Conservation (phyloP, 2,329 filamentous ascomycete genomes). For the Sarocladium kiliense region DNA sequence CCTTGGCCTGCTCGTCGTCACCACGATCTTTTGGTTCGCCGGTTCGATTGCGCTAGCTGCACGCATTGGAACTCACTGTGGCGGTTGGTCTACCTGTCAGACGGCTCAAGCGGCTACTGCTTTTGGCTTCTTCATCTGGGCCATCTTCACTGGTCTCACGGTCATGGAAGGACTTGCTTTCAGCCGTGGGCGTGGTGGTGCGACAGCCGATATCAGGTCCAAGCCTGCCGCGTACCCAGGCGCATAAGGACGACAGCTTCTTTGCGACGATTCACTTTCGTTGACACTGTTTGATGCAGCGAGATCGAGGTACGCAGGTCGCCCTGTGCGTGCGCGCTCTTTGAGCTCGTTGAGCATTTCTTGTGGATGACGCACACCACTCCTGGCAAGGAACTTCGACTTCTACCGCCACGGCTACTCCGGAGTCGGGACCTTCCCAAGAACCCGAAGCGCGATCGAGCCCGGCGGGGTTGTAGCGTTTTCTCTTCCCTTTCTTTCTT, state of each 20-base stretch:
- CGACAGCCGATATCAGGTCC: slow-evolving; percentile 13
- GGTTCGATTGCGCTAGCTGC: slow-evolving; percentile 75
- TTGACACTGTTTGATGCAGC: not conserved
- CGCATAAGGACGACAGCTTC: not conserved
- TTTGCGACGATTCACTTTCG: not conserved
- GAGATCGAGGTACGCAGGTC: not conserved
- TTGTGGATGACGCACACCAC: not conserved
- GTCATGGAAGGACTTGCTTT: slow-evolving; percentile 41
- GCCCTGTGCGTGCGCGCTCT: not conserved
- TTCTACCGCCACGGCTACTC: too few species aligned
- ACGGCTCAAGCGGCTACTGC: slow-evolving; percentile 58
- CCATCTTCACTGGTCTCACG: slow-evolving; percentile 41
- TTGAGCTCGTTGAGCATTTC: too few species aligned
- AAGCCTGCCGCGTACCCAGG: slow-evolving; percentile 10
- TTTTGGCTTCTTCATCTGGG: slow-evolving; percentile 62
- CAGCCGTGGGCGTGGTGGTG: slow-evolving; percentile 31
- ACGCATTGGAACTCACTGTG: slow-evolving; percentile 47
- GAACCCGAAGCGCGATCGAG: too few species aligned
- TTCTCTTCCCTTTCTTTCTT: not conserved
- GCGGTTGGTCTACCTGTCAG: slow-evolving; percentile 50
- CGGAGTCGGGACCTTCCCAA: too few species aligned
- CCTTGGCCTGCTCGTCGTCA: slow-evolving; percentile 63
- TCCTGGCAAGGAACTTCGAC: not conserved
- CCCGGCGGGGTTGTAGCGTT: not conserved
- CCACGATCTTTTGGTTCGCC: slow-evolving; percentile 85